phyloP scores from a whole-genome alignment of 208 protist species.

The Trypanosoma congolense region DNA sequence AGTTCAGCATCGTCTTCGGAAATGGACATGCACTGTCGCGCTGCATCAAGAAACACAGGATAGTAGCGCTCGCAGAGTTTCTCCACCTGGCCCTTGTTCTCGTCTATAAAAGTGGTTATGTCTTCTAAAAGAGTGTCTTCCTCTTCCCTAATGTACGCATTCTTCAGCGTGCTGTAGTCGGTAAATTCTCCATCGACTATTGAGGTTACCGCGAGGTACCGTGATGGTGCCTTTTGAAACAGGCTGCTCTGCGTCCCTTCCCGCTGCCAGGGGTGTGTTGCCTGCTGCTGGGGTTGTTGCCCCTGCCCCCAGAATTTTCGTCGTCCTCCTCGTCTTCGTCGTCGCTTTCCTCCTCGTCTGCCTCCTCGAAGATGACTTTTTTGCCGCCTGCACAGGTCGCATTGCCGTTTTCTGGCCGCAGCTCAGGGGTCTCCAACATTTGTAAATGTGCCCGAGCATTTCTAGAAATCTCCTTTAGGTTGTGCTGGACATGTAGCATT shows the following conservation, averaged over 20 bases:
- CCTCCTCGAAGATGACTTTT: slow-evolving; percentile 18
- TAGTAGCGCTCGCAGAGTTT: slow-evolving; percentile 84
- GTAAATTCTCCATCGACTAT: slow-evolving; percentile 86
- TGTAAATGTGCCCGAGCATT: slow-evolving; percentile 5
- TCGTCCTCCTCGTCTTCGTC: slow-evolving; percentile 25
- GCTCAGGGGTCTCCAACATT: slow-evolving; percentile 5
- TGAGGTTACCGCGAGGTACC: slow-evolving; percentile 80
- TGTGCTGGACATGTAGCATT: no score
- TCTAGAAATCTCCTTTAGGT: no score
- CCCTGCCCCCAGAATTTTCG: slow-evolving; percentile 9
- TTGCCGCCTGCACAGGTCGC: slow-evolving; percentile 43
- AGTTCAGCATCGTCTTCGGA: slow-evolving; percentile 76
- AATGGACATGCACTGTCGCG: slow-evolving; percentile 81
- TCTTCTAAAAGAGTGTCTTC: slow-evolving; percentile 75
- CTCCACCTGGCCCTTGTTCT: slow-evolving; percentile 85
- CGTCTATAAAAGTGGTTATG: slow-evolving; percentile 68
- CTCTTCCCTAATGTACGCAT: slow-evolving; percentile 74
- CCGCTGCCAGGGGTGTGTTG: neutral
- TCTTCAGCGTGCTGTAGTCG: slow-evolving; percentile 80
- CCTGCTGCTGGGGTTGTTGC: slow-evolving; percentile 10
- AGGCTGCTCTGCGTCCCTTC: slow-evolving; percentile 17
- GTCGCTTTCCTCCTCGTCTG: slow-evolving; percentile 7
- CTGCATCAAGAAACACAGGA: slow-evolving; percentile 77
- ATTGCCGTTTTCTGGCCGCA: slow-evolving; percentile 4
- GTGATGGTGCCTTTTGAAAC: slow-evolving; percentile 52